Base-by-base conservation (phyloP, 805 yeast genomes). In the Ogataea ramenticola region DNA sequence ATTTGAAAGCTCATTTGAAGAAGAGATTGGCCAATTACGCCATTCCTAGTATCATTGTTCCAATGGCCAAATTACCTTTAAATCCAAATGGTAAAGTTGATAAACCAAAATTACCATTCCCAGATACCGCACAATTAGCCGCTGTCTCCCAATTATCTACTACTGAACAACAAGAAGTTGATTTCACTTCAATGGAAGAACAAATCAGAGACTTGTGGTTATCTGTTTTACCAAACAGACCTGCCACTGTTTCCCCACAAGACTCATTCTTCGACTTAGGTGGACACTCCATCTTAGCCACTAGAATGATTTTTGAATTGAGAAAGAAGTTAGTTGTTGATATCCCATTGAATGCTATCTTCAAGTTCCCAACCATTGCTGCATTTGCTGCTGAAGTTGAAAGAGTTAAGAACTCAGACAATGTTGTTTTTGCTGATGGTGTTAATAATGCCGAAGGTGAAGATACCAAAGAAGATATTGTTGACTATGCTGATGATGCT, bases 41-140 rank as follows among this genome's bases (percentile, higher is more conserved):
- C 16, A 82, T 93, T 39, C 99, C 99, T 38, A 75, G 96, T 1
- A 71, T 91, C 31, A 81, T 93, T 56, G 91, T 93, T 41, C 97
- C 97, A 15, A 72, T 95, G 69, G 72, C 76, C 22, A 82, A 80
- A 55, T 67, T 93, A 60, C 99, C 99, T 22, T 72, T 93, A 65
- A 93, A 93, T 66, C 99, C 99, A 47, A 93, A 93, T 62, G 99
- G 99, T 55, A 93, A 93, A 66, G 88, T 93, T 46, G 99, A 93
- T 68, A 93, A 93, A 69, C 98, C 98, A 32, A 89, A 91, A 57
- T 70, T 93, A 48, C 98, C 96, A 39, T 88, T 86, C 77, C 99
- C 99, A 43, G 87, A 87, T 45, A 75, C 86, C 21, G 91, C 84
- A 16, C 96, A 91, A 66, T 71, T 93, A 50, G 79, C 82, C 29